These are phyloP conservation scores for Pythium aphanidermatum DNA, from an alignment of 352 stramenopile genomes.

Conservation along the genomic window DNA sequence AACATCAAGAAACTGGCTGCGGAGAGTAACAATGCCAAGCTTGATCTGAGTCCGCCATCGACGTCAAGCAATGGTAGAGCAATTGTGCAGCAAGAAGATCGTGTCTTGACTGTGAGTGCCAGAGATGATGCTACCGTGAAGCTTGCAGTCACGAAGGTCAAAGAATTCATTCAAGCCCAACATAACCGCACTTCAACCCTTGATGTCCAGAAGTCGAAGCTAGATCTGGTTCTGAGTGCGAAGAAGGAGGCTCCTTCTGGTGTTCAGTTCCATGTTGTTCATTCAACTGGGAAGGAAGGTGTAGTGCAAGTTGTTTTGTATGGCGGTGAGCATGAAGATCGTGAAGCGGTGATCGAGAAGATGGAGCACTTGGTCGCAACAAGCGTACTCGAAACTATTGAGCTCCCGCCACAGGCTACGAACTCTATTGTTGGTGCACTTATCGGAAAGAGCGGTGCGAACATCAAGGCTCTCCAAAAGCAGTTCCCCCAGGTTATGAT, in stretches of 20 bases:
- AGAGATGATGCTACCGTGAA: constrained; percentile 58
- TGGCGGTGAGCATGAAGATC: constrained; percentile 40
- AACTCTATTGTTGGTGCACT: constrained; percentile 58
- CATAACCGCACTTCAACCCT: constrained; percentile 41
- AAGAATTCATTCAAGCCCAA: constrained; percentile 46
- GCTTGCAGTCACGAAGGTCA: constrained; percentile 46
- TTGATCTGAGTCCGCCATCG: constrained; percentile 40
- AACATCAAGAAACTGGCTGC: constrained; percentile 68
- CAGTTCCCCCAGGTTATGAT: constrained; percentile 55
- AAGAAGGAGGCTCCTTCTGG: constrained; percentile 36
- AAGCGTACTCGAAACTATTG: constrained; percentile 42
- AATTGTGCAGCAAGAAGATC: constrained; percentile 16
- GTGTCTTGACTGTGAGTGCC: constrained; percentile 58
- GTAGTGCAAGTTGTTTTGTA: constrained; percentile 50
- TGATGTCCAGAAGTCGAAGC: constrained; percentile 32
- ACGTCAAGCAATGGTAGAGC: not conserved
- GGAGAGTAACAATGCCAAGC: constrained; percentile 43
- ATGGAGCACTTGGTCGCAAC: constrained; percentile 53
- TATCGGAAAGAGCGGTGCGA: constrained; percentile 75
- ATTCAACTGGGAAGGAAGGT: constrained; percentile 28
- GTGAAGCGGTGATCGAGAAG: constrained; percentile 55
- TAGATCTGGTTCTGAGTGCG: constrained; percentile 47
- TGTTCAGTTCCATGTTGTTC: constrained; percentile 52
- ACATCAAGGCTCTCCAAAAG: constrained; percentile 65
- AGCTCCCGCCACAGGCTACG: constrained; percentile 30